Evolutionary conservation across 2,329 filamentous ascomycete species (phyloP).

Genomic region (Colletotrichum musae): DNA sequence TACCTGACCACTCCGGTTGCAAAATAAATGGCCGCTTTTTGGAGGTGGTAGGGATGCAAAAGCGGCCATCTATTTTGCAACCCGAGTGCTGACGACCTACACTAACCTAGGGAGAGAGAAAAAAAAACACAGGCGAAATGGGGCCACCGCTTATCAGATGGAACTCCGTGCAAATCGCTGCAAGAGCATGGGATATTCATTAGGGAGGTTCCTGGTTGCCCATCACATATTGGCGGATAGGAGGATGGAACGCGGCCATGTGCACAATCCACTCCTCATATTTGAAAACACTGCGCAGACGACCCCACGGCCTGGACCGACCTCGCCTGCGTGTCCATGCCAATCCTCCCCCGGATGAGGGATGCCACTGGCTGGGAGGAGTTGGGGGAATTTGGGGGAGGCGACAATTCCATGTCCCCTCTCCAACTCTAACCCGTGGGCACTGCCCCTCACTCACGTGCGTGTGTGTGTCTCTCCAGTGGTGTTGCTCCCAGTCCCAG

Average conservation of each 20-base stretch:
- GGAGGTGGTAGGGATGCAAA: too few relatives aligned
- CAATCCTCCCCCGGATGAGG: slow-evolving; percentile 18
- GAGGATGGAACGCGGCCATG: neutral
- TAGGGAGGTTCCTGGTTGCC: neutral
- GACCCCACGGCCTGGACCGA: slow-evolving; percentile 17
- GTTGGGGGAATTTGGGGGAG: slow-evolving; percentile 8
- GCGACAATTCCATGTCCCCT: slow-evolving; percentile 24
- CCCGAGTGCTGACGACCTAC: too few relatives aligned
- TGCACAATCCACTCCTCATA: neutral
- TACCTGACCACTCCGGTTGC: too few relatives aligned
- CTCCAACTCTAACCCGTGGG: neutral
- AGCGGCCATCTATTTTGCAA: too few relatives aligned
- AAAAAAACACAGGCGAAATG: neutral
- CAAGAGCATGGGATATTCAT: slow-evolving; percentile 11
- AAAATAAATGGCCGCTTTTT: too few relatives aligned
- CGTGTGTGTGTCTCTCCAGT: too few relatives aligned
- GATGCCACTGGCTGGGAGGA: neutral
- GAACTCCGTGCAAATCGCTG: slow-evolving; percentile 9
- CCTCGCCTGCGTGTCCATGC: slow-evolving; percentile 8
- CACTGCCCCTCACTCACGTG: neutral
- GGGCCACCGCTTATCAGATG: slow-evolving; percentile 31
- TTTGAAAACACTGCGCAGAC: neutral
- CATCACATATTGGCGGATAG: slow-evolving; percentile 6
- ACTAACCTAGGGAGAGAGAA: too few relatives aligned
- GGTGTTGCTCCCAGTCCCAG: too few relatives aligned